These are phyloP conservation scores for Penicillium olsonii DNA, from an alignment of 2,329 filamentous ascomycete species.

Conservation along the genomic window DNA sequence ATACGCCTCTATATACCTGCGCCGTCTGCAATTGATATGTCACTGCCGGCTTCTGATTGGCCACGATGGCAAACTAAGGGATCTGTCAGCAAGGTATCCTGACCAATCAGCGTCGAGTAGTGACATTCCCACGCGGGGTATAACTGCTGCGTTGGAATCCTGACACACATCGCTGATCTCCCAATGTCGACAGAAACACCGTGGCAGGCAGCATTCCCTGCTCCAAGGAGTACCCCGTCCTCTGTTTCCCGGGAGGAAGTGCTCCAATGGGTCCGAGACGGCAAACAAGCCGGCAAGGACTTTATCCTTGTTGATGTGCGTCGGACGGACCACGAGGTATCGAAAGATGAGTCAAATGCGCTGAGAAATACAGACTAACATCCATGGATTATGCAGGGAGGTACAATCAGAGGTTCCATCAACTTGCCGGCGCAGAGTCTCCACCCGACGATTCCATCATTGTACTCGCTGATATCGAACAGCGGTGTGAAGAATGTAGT, in stretches of 20 bases:
- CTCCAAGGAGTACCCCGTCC: constrained; percentile 31
- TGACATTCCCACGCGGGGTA: constrained; percentile 10
- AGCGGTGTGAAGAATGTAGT: constrained; percentile 36
- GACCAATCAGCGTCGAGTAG: constrained; percentile 5
- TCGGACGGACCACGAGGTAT: constrained; percentile 49
- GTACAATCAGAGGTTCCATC: constrained; percentile 60
- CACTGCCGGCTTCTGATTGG: constrained; percentile 17
- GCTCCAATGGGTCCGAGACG: constrained; percentile 38
- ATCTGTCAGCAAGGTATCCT: not conserved
- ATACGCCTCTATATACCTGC: not conserved
- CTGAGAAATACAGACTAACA: not conserved
- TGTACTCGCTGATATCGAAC: constrained; percentile 35
- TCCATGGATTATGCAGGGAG: constrained; percentile 53
- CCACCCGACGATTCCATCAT: constrained; percentile 37
- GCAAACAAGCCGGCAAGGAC: constrained; percentile 28
- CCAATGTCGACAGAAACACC: constrained; percentile 20
- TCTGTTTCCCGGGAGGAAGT: constrained; percentile 37
- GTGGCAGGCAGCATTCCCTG: constrained; percentile 46
- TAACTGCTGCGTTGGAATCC: too few species aligned
- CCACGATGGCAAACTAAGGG: not conserved
- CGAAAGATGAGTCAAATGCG: not conserved
- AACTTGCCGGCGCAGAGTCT: constrained; percentile 46
- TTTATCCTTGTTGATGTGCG: constrained; percentile 52
- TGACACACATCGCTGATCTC: not conserved
- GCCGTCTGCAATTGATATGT: constrained; percentile 1